phyloP scores from a whole-genome alignment of 1,284 basidiomycete species.

The Ceratobasidium theobromae region DNA sequence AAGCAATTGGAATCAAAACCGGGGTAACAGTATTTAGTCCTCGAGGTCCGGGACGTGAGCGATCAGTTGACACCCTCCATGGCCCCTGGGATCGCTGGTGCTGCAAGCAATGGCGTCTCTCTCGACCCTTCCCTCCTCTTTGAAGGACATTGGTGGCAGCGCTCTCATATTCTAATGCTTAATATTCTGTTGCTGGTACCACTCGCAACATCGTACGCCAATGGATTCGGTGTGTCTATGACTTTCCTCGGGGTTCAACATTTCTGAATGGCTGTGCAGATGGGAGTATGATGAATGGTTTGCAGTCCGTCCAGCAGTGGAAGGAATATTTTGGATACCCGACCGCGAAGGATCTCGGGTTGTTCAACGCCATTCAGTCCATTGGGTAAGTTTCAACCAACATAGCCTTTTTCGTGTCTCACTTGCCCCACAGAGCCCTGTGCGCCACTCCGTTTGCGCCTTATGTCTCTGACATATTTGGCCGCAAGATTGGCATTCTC shows the following conservation, averaged over 20 bases:
- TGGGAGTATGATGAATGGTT: background rate
- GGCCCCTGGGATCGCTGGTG: conserved; percentile 6
- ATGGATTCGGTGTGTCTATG: conserved; percentile 67
- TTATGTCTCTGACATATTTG: conserved; percentile 40
- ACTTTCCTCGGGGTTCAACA: background rate
- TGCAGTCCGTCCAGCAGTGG: conserved; percentile 31
- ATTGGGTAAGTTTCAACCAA: conserved; percentile 34
- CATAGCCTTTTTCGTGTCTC: background rate
- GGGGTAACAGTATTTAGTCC: background rate
- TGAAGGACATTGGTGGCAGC: conserved; percentile 35
- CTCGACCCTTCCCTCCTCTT: conserved; percentile 24
- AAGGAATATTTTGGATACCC: conserved; percentile 34
- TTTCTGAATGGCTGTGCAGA: background rate
- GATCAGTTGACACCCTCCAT: conserved; percentile 1
- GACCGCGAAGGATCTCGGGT: conserved; percentile 49
- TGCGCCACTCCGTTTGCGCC: conserved; percentile 35
- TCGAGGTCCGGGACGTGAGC: background rate
- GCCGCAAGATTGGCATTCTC: conserved; percentile 41
- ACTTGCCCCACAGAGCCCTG: background rate
- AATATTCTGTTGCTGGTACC: conserved; percentile 36
- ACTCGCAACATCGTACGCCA: conserved; percentile 73
- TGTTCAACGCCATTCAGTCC: conserved; percentile 74
- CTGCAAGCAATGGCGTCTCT: background rate
- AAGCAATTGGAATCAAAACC: too few relatives aligned
- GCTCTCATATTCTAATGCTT: conserved; percentile 34